phyloP scores from a whole-genome alignment of 176 grass and related monocot species.

The Oryza coarctata region DNA sequence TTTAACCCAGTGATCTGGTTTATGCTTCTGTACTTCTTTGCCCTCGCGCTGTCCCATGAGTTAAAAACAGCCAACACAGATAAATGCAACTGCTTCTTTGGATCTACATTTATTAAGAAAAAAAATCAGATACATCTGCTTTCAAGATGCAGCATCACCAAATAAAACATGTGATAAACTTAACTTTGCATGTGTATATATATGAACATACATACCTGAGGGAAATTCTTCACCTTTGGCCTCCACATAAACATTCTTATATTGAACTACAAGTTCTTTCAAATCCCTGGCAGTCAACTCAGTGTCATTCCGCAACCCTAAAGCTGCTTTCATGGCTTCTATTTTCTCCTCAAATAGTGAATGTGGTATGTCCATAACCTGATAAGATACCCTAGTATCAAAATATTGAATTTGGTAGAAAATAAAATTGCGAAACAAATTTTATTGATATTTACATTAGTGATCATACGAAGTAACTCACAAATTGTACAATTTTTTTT shows the following conservation, averaged over 20 bases:
- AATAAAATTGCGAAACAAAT: neutral
- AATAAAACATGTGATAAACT: neutral
- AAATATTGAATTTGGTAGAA: neutral
- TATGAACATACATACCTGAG: constrained; percentile 42
- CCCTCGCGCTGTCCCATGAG: constrained; percentile 88
- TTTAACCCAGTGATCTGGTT: constrained; percentile 79
- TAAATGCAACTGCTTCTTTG: constrained; percentile 69
- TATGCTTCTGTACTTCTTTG: constrained; percentile 90
- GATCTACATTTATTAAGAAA: constrained; percentile 44
- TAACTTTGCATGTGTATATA: neutral
- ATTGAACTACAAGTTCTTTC: constrained; percentile 71
- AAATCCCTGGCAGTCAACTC: constrained; percentile 78
- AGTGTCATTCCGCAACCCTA: constrained; percentile 64
- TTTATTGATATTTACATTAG: neutral
- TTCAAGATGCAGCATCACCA: neutral
- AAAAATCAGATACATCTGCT: neutral
- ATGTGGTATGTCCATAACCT: constrained; percentile 90
- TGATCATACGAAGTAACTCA: neutral
- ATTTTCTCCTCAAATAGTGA: constrained; percentile 79
- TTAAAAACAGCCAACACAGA: constrained; percentile 78
- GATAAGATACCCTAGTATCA: neutral
- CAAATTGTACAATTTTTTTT: neutral
- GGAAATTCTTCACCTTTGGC: constrained; percentile 87
- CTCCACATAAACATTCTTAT: constrained; percentile 81
- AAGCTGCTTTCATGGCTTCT: constrained; percentile 64